Evolutionary conservation across 139 green algal genomes (phyloP).

Genomic region (Pleodorina starrii): DNA sequence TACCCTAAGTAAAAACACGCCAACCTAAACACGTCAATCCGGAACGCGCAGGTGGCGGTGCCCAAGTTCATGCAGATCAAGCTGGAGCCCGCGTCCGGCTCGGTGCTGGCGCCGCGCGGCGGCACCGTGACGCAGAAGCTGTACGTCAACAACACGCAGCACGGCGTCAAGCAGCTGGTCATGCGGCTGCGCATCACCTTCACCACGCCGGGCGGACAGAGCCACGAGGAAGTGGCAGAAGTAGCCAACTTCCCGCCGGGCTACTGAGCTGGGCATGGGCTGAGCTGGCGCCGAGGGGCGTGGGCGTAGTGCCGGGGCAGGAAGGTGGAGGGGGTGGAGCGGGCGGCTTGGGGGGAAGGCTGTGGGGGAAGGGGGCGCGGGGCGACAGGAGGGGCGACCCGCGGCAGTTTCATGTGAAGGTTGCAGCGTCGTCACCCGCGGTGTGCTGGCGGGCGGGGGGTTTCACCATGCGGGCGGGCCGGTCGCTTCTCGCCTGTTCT

Average conservation of each 20-base stretch:
- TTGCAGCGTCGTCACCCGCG: too few species aligned
- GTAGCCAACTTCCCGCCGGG: conserved; percentile 78
- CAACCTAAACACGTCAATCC: too few species aligned
- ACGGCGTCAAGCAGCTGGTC: conserved; percentile 84
- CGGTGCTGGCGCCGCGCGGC: conserved; percentile 58
- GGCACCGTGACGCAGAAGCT: conserved; percentile 81
- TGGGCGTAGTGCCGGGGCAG: background rate
- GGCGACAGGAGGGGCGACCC: too few species aligned
- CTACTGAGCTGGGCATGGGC: conserved; percentile 62
- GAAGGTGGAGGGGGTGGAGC: too few species aligned
- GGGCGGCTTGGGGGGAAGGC: too few species aligned
- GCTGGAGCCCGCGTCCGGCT: conserved; percentile 83
- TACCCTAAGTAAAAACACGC: too few species aligned
- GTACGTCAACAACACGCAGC: conserved; percentile 86
- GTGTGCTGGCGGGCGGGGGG: too few species aligned
- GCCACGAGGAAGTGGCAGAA: conserved; percentile 73
- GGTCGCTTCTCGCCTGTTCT: too few species aligned
- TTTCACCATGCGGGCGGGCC: too few species aligned
- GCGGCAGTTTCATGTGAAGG: too few species aligned
- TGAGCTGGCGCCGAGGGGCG: background rate
- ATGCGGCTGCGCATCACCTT: conserved; percentile 88
- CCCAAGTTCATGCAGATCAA: conserved; percentile 90
- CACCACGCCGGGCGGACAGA: conserved; percentile 56
- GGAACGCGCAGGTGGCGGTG: conserved; percentile 87
- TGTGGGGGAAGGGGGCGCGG: too few species aligned